Percentiles rank a stretch among this genome's conserved stretches.
Conservation (phyloP, 345 rosid species). For the Linum usitatissimum region DNA sequence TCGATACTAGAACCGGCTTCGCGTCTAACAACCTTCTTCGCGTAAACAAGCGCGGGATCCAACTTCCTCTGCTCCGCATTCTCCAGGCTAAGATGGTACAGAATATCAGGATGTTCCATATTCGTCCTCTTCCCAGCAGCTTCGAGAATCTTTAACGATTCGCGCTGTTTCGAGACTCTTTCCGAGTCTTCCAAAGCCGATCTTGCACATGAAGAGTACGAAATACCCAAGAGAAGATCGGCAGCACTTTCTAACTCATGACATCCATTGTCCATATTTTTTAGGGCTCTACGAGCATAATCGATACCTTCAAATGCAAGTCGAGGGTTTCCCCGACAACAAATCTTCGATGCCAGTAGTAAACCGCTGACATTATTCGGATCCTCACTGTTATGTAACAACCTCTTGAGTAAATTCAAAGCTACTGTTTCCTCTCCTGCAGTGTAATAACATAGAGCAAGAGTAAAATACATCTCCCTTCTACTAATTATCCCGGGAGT, state of each 20-base stretch:
- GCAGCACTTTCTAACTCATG: background rate
- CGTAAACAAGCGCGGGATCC: slow-evolving; percentile 1
- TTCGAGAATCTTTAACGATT: background rate
- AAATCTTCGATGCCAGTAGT: slow-evolving; percentile 1
- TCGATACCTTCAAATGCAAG: background rate
- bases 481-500: background rate
- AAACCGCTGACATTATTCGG: background rate
- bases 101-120: background rate
- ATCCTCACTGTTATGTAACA: background rate
- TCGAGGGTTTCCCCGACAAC: background rate
- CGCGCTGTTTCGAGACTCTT: background rate
- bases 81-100: slow-evolving; percentile 1
- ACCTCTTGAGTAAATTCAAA: background rate
- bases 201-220: background rate
- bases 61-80: slow-evolving; percentile 11
- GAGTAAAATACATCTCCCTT: background rate
- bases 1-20: background rate
- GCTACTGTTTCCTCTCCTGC: slow-evolving; percentile 5
- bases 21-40: slow-evolving; percentile 1
- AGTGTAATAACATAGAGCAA: slow-evolving; percentile 3
- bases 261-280: background rate
- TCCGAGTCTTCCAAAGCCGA: slow-evolving; percentile 1
- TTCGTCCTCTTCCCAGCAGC: background rate
- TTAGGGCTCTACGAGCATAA: background rate
- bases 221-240: background rate